Percentiles rank a stretch among this genome's conserved stretches.
Conservation (phyloP, 1,139 yeast genomes). For the Geotrichum macrosporum region DNA sequence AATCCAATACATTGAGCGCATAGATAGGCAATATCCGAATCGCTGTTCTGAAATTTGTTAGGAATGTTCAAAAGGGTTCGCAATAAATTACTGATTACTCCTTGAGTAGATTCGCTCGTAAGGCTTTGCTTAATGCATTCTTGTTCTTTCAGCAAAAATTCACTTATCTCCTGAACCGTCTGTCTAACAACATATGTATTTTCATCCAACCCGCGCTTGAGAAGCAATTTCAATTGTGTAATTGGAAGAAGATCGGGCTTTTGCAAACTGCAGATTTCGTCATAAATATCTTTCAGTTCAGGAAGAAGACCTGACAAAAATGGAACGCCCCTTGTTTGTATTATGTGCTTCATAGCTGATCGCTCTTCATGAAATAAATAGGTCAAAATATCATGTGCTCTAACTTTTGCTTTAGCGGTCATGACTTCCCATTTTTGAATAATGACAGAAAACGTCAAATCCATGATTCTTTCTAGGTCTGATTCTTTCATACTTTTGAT, state of each 20-base stretch:
- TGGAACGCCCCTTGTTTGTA: slow-evolving; percentile 30
- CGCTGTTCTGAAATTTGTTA: slow-evolving; percentile 41
- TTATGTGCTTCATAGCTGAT: slow-evolving; percentile 12
- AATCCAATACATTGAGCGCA: slow-evolving; percentile 70
- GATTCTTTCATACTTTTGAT: slow-evolving; percentile 43
- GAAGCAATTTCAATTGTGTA: slow-evolving; percentile 10
- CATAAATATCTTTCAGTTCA: slow-evolving; percentile 26
- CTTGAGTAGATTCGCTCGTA: slow-evolving; percentile 32
- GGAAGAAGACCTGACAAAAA: slow-evolving; percentile 26
- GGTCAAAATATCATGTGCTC: slow-evolving; percentile 26
- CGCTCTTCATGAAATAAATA: slow-evolving; percentile 24
- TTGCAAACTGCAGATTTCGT: slow-evolving; percentile 4
- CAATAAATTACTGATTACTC: slow-evolving; percentile 45
- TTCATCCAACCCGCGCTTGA: slow-evolving; percentile 56
- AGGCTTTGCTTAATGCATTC: slow-evolving; percentile 42
- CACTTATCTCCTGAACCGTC: slow-evolving; percentile 62
- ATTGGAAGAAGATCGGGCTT: slow-evolving; percentile 3
- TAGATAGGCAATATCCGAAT: slow-evolving; percentile 49
- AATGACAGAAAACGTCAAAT: slow-evolving; percentile 52
- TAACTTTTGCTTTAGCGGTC: slow-evolving; percentile 24
- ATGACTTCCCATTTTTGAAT: slow-evolving; percentile 59
- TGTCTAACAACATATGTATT: slow-evolving; percentile 76
- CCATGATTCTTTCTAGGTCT: slow-evolving; percentile 53
- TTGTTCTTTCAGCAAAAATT: slow-evolving; percentile 49
- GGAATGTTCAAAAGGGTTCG: slow-evolving; percentile 53